Percentiles rank a stretch among this genome's conserved stretches.
These are phyloP conservation scores for Stagonosporopsis vannaccii DNA, from an alignment of 2,329 filamentous ascomycete species.

Conservation along the genomic window DNA sequence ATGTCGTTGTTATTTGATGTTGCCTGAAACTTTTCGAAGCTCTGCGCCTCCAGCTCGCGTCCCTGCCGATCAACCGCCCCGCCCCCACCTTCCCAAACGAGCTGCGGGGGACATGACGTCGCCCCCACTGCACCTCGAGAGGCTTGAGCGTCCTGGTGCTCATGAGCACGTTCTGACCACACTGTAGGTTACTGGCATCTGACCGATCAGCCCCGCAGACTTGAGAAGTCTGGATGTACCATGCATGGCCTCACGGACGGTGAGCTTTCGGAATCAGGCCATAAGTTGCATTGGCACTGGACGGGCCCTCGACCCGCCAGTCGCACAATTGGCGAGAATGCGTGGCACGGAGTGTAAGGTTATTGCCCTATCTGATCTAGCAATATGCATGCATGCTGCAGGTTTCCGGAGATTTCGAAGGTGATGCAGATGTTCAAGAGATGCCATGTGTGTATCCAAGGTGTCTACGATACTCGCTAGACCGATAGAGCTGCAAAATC, in stretches of 20 bases:
- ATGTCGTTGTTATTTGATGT: slow-evolving; percentile 13
- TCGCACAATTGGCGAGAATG: background rate
- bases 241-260: background rate
- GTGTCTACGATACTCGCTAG: too few species aligned
- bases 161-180: background rate
- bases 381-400: background rate
- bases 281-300: background rate
- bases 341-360: background rate
- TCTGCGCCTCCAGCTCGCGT: slow-evolving; percentile 16
- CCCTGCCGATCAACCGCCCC: slow-evolving; percentile 30
- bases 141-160: background rate
- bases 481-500: too few species aligned
- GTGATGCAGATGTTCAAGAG: too few species aligned
- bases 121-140: background rate
- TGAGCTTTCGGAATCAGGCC: background rate
- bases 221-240: background rate
- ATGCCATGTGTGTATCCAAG: too few species aligned
- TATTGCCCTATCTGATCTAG: background rate
- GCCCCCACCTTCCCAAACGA: slow-evolving; percentile 28
- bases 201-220: background rate
- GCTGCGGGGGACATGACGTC: slow-evolving; percentile 16
- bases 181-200: background rate
- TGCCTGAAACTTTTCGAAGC: slow-evolving; percentile 23
- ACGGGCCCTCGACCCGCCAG: background rate
- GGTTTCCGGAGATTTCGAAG: too few species aligned